Percentiles rank a stretch among this genome's conserved stretches.
Evolutionary conservation across 179 eudicot genomes (phyloP).

Genomic region (Vitellaria paradoxa): DNA sequence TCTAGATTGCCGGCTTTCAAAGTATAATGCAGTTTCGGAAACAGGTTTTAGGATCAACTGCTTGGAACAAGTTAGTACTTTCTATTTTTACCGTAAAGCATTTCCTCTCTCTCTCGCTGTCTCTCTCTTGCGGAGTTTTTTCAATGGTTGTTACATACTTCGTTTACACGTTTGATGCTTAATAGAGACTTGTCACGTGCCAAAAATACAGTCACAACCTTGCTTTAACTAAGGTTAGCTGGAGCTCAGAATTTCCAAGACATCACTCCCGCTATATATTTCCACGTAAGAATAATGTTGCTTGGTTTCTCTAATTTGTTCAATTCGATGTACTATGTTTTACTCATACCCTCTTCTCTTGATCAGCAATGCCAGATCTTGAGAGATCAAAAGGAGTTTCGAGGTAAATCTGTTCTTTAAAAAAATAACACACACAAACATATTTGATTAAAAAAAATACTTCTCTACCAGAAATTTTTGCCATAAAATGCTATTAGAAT

Average conservation of each 20-base stretch:
- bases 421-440: too few relatives aligned
- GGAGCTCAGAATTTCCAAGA: conserved; percentile 37
- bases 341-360: neutral
- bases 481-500: too few relatives aligned
- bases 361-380: conserved; percentile 25
- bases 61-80: conserved; percentile 50
- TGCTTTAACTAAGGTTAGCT: conserved; percentile 37
- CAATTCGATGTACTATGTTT: too few relatives aligned
- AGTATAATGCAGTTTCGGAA: conserved; percentile 36
- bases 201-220: conserved; percentile 49
- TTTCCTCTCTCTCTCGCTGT: neutral
- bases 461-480: too few relatives aligned
- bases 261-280: conserved; percentile 49
- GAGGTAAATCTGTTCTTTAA: conserved; percentile 24
- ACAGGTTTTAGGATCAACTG: conserved; percentile 50
- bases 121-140: too few relatives aligned
- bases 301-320: neutral
- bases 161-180: neutral
- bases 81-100: neutral
- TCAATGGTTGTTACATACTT: too few relatives aligned
- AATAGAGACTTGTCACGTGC: conserved; percentile 53
- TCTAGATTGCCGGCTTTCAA: conserved; percentile 41
- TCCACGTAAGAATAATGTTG: conserved; percentile 30
- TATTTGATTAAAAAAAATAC: too few relatives aligned
- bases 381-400: conserved; percentile 22